Evolutionary conservation across 108 stramenopile species (phyloP).

Genomic region (Pseudonitzschia multistriata): DNA sequence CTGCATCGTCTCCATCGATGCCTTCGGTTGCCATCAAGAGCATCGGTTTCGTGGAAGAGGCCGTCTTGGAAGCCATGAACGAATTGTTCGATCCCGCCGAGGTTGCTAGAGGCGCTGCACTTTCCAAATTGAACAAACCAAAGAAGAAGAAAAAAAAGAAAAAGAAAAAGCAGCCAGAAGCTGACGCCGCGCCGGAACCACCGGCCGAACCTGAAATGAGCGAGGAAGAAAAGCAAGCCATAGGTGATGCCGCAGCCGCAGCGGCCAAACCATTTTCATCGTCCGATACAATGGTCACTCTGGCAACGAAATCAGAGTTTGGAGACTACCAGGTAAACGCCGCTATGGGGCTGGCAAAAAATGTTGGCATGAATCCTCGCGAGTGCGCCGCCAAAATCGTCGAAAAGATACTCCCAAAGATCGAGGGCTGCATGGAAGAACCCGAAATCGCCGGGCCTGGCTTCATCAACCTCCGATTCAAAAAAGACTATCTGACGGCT

Average conservation of each 20-base stretch:
- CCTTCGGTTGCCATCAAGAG: conserved; percentile 20
- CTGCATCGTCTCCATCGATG: conserved; percentile 16
- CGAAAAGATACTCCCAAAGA: conserved; percentile 52
- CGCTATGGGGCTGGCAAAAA: conserved; percentile 57
- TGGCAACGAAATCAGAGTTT: conserved; percentile 79
- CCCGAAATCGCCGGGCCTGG: conserved; percentile 90
- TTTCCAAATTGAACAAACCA: conserved; percentile 63
- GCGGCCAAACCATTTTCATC: conserved; percentile 59
- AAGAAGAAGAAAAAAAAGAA: conserved; percentile 73
- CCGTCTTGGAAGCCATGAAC: conserved; percentile 65
- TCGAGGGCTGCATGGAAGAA: conserved; percentile 70
- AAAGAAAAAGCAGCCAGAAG: conserved; percentile 31
- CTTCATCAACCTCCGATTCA: conserved; percentile 91
- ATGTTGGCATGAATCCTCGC: conserved; percentile 52
- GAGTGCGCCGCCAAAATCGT: conserved; percentile 78
- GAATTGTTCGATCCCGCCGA: conserved; percentile 75
- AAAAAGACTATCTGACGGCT: conserved; percentile 61
- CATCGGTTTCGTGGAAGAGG: conserved; percentile 58
- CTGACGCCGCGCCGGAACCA: conserved; percentile 8
- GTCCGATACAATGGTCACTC: conserved; percentile 74
- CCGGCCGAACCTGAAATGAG: conserved; percentile 35
- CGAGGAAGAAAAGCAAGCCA: conserved; percentile 60
- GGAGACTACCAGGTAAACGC: conserved; percentile 98
- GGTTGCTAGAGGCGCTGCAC: conserved; percentile 61
- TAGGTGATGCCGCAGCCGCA: conserved; percentile 55